Evolutionary conservation across 2,329 filamentous ascomycete species (phyloP).

Genomic region (Ophiocordyceps camponoti-rufipedis): DNA sequence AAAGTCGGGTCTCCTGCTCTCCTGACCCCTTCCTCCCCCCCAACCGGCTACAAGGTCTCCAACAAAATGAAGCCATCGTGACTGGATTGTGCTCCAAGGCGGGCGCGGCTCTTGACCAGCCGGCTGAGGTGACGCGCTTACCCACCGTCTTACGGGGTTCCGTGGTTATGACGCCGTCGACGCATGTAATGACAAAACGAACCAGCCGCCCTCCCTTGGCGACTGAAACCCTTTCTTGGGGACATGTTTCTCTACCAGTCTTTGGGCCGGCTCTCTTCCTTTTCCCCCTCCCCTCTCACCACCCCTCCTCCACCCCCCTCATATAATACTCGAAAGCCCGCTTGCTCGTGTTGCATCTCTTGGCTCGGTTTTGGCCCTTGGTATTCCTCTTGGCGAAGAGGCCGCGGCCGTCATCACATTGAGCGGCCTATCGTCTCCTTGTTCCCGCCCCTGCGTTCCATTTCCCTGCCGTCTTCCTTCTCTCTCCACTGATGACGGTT

Average conservation of each 20-base stretch:
- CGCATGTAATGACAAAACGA: constrained; percentile 7
- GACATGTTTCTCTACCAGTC: constrained; percentile 1
- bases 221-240: constrained; percentile 8
- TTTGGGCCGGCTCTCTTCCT: too few species aligned
- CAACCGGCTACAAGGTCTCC: not conserved
- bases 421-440: constrained; percentile 1
- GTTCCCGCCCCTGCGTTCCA: not conserved
- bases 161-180: constrained; percentile 1
- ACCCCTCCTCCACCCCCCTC: constrained; percentile 1
- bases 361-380: constrained; percentile 1
- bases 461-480: not conserved
- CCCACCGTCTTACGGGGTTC: constrained; percentile 1
- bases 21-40: not conserved
- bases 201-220: constrained; percentile 8
- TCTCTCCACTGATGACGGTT: constrained; percentile 5
- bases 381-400: not conserved
- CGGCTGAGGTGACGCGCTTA: not conserved
- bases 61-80: constrained; percentile 6
- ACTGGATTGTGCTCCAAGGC: constrained; percentile 3
- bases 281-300: too few species aligned
- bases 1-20: not conserved
- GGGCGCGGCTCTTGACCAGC: not conserved
- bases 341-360: constrained; percentile 2
- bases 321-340: constrained; percentile 6
- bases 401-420: not conserved